Percentiles rank a stretch among this genome's conserved stretches.
Conservation (phyloP, 2,329 filamentous ascomycete genomes). For the Teratosphaeria gauchensis region DNA sequence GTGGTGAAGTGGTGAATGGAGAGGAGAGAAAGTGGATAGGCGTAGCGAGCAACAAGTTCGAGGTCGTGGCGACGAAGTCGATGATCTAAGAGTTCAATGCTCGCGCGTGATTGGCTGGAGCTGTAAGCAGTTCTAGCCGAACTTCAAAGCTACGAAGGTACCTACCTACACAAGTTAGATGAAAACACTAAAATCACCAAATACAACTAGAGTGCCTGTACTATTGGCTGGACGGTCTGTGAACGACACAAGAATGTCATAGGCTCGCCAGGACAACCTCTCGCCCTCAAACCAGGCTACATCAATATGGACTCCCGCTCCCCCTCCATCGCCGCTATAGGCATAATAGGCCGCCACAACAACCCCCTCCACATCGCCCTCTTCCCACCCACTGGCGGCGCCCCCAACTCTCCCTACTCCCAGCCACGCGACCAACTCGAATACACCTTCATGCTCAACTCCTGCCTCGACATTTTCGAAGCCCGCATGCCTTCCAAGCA, state of each 20-base stretch:
- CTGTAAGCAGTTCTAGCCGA: background rate
- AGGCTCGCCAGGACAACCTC: background rate
- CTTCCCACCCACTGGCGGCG: constrained; percentile 54
- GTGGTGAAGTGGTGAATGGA: constrained; percentile 11
- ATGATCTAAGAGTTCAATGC: background rate
- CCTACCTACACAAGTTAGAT: background rate
- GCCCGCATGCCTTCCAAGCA: constrained; percentile 65
- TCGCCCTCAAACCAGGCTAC: background rate
- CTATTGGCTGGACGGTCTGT: background rate
- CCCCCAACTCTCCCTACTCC: constrained; percentile 2
- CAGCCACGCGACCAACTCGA: constrained; percentile 70
- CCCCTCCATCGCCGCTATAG: constrained; percentile 81
- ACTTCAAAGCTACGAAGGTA: background rate
- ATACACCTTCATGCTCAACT: constrained; percentile 83
- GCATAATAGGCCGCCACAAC: constrained; percentile 91
- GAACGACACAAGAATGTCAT: background rate
- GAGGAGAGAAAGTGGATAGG: background rate
- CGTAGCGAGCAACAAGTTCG: background rate
- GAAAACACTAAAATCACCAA: too few species aligned
- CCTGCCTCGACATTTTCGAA: constrained; percentile 88
- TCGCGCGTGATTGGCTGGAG: background rate
- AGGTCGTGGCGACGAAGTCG: background rate
- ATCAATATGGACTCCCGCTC: constrained; percentile 39
- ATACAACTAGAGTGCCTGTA: background rate
- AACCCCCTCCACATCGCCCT: constrained; percentile 90